Conservation (phyloP, 129 eudicot genomes). For the Flaveria linearis region DNA sequence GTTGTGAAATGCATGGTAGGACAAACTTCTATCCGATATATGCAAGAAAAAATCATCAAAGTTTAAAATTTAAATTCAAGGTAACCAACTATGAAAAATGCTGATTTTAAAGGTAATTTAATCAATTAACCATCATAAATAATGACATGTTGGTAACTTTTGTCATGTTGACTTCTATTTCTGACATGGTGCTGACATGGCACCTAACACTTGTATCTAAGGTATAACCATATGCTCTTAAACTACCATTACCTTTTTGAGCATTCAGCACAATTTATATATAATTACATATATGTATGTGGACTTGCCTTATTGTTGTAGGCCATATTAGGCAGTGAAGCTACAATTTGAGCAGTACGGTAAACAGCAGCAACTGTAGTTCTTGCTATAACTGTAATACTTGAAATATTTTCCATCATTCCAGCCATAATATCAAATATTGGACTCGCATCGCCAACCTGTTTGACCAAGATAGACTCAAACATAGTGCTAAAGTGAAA, state of each 20-base stretch:
- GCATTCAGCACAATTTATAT: neutral
- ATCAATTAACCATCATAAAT: too few species aligned
- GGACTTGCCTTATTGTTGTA: slow-evolving; percentile 76
- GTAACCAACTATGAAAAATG: too few species aligned
- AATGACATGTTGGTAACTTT: neutral
- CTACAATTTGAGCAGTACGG: slow-evolving; percentile 92
- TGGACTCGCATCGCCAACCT: slow-evolving; percentile 97
- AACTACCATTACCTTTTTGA: neutral
- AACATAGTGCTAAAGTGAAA: neutral
- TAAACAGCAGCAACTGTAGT: slow-evolving; percentile 81
- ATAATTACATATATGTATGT: slow-evolving; percentile 10
- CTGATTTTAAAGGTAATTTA: too few species aligned
- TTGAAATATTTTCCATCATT: slow-evolving; percentile 80
- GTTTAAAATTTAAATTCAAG: too few species aligned
- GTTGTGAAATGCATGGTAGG: neutral
- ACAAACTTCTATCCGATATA: neutral
- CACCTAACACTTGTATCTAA: neutral
- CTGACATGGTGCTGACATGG: neutral
- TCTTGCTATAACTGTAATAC: slow-evolving; percentile 62
- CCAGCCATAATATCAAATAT: slow-evolving; percentile 92
- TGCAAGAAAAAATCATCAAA: neutral
- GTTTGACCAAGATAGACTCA: slow-evolving; percentile 39
- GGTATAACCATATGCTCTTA: neutral
- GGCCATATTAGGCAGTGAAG: slow-evolving; percentile 72
- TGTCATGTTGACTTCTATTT: neutral